Base-by-base conservation (phyloP, 2,329 filamentous ascomycete species). In the Aspergillus brunneoviolaceus region DNA sequence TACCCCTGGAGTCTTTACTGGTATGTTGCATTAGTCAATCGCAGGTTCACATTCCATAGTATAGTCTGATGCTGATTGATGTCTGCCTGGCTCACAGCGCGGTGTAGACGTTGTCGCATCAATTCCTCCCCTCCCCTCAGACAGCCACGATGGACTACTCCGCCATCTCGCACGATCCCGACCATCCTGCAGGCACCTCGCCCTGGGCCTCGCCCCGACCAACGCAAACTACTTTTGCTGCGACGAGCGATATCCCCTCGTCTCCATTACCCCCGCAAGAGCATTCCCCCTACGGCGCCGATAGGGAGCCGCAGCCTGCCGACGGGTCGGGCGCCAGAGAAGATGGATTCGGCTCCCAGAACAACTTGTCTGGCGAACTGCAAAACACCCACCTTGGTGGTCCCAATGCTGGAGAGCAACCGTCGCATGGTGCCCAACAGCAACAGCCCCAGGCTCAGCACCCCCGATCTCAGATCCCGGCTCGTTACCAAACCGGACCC, bases 171-270 rank as follows among this genome's bases (percentile, higher is more conserved):
- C 77, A 83, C 65, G 85, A 88, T 68, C 80, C 83, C 33, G 85
- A 87, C 57, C 80, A 85, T 69, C 82, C 84, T 49, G 79, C 79
- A 39, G 87, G 82, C 56, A 67, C 79, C 58, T 88, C 86, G 39
- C 88, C 88, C 57, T 90, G 88, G 88, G 82, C 77, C 23, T 87
- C 85, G 55, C 85, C 84, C 59, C 80, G 73, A 80, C 66, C 82
- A 74, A 73, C 83, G 74, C 73, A 80, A 78, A 71, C 67, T 16
- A 62, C 70, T 7, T 77, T 76, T 64, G 62, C 72, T 58, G 60
- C 73, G 59, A 70, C 70, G 51, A 70, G 68, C 60, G 76, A 79
- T 50, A 72, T 75, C 55, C 75, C 78, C 53, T 69, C 79, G 16
- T 77, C 79, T 35, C 76, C 78, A 48, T 69, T 77, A 65, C 71